Evolutionary conservation across 257 asterid species (phyloP).

Genomic region (Petunia secreta): DNA sequence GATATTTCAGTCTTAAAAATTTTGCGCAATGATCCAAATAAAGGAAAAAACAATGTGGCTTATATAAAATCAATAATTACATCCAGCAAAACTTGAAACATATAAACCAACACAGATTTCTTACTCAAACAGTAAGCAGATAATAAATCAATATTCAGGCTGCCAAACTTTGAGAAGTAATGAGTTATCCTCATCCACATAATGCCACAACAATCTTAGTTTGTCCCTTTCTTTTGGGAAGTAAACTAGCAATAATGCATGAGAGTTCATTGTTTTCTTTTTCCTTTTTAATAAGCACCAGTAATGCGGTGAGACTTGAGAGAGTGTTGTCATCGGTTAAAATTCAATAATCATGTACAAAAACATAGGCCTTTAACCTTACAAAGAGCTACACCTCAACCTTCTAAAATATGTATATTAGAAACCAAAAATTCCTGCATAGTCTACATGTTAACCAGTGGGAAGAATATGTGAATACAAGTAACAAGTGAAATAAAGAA

Average conservation of each 20-base stretch:
- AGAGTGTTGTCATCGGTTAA: background rate
- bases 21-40: too few species aligned
- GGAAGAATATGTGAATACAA: background rate
- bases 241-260: too few species aligned
- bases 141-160: background rate
- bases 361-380: background rate
- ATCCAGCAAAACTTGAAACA: too few species aligned
- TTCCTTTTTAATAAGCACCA: too few species aligned
- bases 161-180: background rate
- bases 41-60: too few species aligned
- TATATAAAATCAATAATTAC: too few species aligned
- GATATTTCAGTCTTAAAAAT: too few species aligned
- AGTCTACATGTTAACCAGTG: background rate
- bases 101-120: too few species aligned
- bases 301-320: too few species aligned
- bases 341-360: constrained; percentile 1
- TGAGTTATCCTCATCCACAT: background rate
- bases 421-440: background rate
- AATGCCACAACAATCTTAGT: background rate
- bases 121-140: too few species aligned
- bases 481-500: constrained; percentile 19
- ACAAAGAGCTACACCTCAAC: constrained; percentile 6
- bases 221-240: too few species aligned
- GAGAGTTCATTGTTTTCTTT: too few species aligned
- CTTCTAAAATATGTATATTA: background rate